Evolutionary conservation across 2,329 filamentous ascomycete species (phyloP).

Genomic region (Onygenales sp.): DNA sequence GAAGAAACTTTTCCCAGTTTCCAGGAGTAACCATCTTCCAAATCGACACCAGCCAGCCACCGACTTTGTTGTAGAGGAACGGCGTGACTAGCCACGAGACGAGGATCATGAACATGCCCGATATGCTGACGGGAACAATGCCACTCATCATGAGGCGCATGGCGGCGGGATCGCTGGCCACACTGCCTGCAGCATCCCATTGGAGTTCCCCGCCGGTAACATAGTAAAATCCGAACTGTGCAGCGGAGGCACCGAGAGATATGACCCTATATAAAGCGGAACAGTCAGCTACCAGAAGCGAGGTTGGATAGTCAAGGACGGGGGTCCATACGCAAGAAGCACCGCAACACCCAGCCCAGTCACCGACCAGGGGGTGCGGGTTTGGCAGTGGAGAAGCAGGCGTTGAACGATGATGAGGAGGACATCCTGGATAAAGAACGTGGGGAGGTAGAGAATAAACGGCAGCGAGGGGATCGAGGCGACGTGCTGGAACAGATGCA

Average conservation of each 20-base stretch:
- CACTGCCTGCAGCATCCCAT: conserved; percentile 21
- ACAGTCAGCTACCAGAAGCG: neutral
- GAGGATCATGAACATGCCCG: conserved; percentile 13
- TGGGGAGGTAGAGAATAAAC: conserved; percentile 21
- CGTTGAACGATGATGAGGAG: conserved; percentile 15
- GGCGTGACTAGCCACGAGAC: conserved; percentile 16
- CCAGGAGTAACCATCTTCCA: conserved; percentile 8
- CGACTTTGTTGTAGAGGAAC: conserved; percentile 13
- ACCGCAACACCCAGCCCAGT: conserved; percentile 13
- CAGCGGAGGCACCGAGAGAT: conserved; percentile 16
- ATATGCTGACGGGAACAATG: conserved; percentile 17
- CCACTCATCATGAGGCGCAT: conserved; percentile 22
- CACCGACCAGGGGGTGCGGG: conserved; percentile 8
- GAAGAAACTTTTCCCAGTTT: conserved; percentile 12
- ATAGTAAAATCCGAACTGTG: conserved; percentile 23
- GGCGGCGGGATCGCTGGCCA: conserved; percentile 21
- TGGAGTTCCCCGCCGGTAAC: conserved; percentile 24
- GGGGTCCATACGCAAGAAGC: conserved; percentile 15
- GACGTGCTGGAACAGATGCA: conserved; percentile 20
- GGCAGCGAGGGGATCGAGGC: conserved; percentile 12
- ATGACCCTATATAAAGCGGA: conserved; percentile 11
- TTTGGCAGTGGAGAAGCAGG: conserved; percentile 15
- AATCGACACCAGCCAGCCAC: conserved; percentile 16
- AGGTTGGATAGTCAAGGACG: neutral
- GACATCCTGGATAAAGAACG: conserved; percentile 21